Conservation (phyloP, 202 grass and related monocot genomes). For the Brachypodium distachyon region DNA sequence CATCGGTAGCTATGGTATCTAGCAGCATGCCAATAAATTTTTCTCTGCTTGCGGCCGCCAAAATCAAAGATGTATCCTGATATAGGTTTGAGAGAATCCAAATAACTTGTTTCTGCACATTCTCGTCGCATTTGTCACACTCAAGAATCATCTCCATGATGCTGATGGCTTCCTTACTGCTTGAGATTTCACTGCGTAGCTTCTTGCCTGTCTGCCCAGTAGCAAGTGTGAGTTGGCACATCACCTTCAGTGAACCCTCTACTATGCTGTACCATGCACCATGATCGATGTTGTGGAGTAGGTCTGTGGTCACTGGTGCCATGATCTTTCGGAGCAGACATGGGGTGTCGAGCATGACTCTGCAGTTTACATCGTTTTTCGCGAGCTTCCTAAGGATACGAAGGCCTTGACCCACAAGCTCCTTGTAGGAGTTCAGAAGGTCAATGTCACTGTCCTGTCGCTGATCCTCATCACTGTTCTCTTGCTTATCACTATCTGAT, state of each 20-base stretch:
- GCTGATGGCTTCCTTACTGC: background rate
- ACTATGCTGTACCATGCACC: background rate
- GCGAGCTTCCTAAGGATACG: background rate
- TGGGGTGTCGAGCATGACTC: background rate
- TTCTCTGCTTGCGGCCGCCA: background rate
- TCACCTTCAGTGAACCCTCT: background rate
- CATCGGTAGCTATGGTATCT: background rate
- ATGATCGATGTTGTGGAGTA: background rate
- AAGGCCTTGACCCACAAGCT: background rate
- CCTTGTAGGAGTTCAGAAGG: background rate
- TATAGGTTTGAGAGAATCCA: background rate
- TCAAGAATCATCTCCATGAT: background rate
- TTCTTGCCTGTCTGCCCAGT: background rate
- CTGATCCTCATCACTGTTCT: no score
- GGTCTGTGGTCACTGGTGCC: background rate
- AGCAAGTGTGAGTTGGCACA: background rate
- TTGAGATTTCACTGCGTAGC: background rate
- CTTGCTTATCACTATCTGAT: no score
- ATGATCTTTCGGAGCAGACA: background rate
- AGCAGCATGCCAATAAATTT: background rate
- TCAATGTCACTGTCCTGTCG: no score
- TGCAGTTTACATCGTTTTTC: background rate
- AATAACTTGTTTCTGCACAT: background rate
- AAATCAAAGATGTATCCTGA: background rate
- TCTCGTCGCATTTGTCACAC: background rate